phyloP scores from a whole-genome alignment of 805 yeast species.

The Ogataea degrootiae region DNA sequence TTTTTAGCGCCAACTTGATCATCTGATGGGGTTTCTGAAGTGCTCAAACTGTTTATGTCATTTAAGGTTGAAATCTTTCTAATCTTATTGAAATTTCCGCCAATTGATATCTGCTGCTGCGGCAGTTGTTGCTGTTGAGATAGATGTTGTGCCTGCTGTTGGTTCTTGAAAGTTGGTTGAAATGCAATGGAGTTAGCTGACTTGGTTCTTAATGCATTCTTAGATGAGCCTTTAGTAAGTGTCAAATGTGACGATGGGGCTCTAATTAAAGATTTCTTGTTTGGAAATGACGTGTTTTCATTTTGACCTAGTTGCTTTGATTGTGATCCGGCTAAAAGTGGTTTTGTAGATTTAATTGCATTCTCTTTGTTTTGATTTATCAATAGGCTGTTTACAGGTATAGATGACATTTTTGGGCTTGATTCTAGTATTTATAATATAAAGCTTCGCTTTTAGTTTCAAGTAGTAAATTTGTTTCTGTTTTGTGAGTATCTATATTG shows the following conservation, averaged over 20 bases:
- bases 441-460: neutral
- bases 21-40: slow-evolving; percentile 1
- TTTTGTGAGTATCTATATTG: no score
- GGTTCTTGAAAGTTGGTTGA: slow-evolving; percentile 5
- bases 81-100: slow-evolving; percentile 17
- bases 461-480: no score
- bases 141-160: slow-evolving; percentile 1
- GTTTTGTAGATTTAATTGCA: slow-evolving; percentile 7
- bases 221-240: slow-evolving; percentile 12
- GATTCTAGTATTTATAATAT: neutral
- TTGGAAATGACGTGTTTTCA: slow-evolving; percentile 8
- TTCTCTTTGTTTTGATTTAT: slow-evolving; percentile 17
- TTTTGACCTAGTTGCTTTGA: neutral
- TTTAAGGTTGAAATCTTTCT: slow-evolving; percentile 15
- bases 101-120: neutral
- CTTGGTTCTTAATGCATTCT: slow-evolving; percentile 20
- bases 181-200: slow-evolving; percentile 20
- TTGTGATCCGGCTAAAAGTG: slow-evolving; percentile 2
- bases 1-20: slow-evolving; percentile 20
- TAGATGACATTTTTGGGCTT: slow-evolving; percentile 8
- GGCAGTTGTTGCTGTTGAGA: neutral
- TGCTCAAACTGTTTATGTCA: slow-evolving; percentile 3
- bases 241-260: slow-evolving; percentile 9
- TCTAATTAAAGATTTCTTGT: slow-evolving; percentile 11
- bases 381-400: slow-evolving; percentile 5